Evolutionary conservation across 23 red algal species (phyloP), one percentile per base, ranked within the genome.

Genomic region (Pyropia haitanensis): DNA sequence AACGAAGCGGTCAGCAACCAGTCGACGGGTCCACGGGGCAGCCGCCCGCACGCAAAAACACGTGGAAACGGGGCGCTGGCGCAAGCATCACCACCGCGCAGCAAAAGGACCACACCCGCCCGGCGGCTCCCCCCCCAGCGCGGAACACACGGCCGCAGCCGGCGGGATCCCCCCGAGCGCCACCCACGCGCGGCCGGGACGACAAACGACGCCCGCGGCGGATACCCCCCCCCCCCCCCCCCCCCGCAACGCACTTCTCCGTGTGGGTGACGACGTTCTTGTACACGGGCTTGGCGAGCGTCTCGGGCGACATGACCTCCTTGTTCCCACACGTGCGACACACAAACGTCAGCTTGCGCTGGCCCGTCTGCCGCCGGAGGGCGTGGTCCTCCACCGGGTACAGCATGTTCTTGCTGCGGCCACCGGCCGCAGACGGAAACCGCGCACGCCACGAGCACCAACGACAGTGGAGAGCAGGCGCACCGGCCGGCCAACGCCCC

Each of bases 391-490:
- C 92, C 22, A 71, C 71, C 3, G 92, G 92, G 32, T 89, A 89
- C 0, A 96, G 68, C 83, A 96, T 88, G 63, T 96, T 96, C 34
- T 81, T 80, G 61, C 92, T 82, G 44, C 51, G 5, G 13, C 1
- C 39, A 12, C 10, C 39, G 8, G 1, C 7, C 0, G 0, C 5
- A 7, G 39, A 12, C 7, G 39, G 13, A 46, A 46, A 46, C 5
- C 0, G 39, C 39, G 13, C 5, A 32, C 0, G 39, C 39, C 5
- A 13, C 39, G 8, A 46, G n/a, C n/a, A n/a, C 39, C 39, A 46
- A 13, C 39, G 5, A 12, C 39, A 46, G 13, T 46, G 39, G 10
- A 46, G 8, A 13, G 13, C 39, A 46, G 39, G 8, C 0, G 39
- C 4, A 46, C 7, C 0, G 39, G 1, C 39, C 39, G 13, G 39